Percentiles rank a stretch among this genome's conserved stretches.
These are phyloP conservation scores for Copromyces sp. DNA, from an alignment of 495 filamentous ascomycete species.

Conservation along the genomic window DNA sequence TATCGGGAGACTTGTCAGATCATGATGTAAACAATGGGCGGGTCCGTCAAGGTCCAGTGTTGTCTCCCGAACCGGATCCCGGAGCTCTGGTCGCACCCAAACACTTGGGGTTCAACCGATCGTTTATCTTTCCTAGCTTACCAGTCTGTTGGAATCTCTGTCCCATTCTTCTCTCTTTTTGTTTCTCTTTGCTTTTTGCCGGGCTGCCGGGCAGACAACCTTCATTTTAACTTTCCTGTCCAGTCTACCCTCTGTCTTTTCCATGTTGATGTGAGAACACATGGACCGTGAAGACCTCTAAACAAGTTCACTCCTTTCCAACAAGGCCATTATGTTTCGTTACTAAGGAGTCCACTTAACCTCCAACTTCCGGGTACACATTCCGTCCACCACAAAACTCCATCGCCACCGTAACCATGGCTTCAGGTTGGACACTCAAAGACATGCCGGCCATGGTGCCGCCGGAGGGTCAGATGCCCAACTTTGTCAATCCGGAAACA, in stretches of 20 bases:
- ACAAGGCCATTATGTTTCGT: background rate
- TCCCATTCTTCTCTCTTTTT: background rate
- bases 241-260: background rate
- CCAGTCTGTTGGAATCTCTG: background rate
- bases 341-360: background rate
- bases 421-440: background rate
- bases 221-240: background rate
- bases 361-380: background rate
- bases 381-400: background rate
- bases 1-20: background rate
- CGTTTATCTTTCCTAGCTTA: background rate
- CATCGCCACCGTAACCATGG: background rate
- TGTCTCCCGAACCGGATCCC: background rate
- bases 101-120: background rate
- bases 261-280: background rate
- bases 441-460: constrained; percentile 17
- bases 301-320: background rate
- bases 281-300: background rate
- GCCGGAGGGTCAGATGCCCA: constrained; percentile 10
- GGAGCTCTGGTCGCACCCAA: background rate
- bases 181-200: background rate
- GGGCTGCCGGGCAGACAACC: background rate
- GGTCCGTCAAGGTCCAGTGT: background rate
- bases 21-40: background rate
- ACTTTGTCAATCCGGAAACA: constrained; percentile 14